Conservation (phyloP, 306 rosid genomes). For the Lathyrus oleraceus region DNA sequence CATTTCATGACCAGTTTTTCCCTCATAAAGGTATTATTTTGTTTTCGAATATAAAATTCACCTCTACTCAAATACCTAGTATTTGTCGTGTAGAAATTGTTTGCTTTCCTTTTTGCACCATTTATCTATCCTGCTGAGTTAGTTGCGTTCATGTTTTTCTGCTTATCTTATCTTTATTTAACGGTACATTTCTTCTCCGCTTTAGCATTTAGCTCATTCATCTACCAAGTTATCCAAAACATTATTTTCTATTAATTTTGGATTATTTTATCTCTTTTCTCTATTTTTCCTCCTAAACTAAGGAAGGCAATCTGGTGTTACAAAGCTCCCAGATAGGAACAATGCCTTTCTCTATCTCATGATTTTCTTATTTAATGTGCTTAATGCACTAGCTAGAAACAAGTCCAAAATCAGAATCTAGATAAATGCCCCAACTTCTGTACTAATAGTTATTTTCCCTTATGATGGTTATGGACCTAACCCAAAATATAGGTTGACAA, state of each 20-base stretch:
- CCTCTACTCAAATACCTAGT: conserved; percentile 4
- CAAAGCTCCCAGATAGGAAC: neutral
- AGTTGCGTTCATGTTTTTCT: neutral
- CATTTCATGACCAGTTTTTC: conserved; percentile 45
- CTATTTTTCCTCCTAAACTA: conserved; percentile 1
- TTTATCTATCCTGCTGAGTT: conserved; percentile 9
- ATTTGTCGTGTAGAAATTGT: conserved; percentile 18
- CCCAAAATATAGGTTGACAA: neutral
- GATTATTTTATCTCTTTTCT: neutral
- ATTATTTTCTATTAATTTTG: neutral
- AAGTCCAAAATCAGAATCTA: neutral
- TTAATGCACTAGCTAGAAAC: neutral
- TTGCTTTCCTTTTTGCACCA: conserved; percentile 8
- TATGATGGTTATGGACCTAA: neutral
- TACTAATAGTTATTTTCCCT: neutral
- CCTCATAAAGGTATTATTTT: conserved; percentile 58
- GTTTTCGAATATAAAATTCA: neutral
- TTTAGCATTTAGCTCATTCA: conserved; percentile 7
- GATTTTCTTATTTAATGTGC: neutral
- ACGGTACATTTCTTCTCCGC: neutral
- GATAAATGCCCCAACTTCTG: conserved; percentile 2
- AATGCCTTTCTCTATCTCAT: neutral
- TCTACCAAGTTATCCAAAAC: neutral
- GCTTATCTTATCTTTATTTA: conserved; percentile 19
- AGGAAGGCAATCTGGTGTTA: neutral